Evolutionary conservation across 1,139 yeast genomes (phyloP).

Genomic region (Meyerozyma carpophila): DNA sequence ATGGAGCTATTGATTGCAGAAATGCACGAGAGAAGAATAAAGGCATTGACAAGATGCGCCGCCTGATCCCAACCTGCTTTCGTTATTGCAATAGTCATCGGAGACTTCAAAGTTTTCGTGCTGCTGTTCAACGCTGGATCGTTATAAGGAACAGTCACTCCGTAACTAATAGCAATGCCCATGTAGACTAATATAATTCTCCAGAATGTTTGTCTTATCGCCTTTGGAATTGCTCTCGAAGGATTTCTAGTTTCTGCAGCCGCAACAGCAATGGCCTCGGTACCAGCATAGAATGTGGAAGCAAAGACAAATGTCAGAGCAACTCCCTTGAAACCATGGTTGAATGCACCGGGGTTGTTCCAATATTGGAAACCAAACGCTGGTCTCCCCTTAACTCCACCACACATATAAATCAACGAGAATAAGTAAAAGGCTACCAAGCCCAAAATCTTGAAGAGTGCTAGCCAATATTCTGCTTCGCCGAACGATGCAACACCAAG

Average conservation of each 20-base stretch:
- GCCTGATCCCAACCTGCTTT: conserved; percentile 49
- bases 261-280: conserved; percentile 52
- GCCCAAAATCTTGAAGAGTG: conserved; percentile 50
- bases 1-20: conserved; percentile 52
- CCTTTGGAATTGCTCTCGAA: conserved; percentile 49
- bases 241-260: conserved; percentile 57
- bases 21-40: conserved; percentile 46
- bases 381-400: conserved; percentile 53
- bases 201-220: conserved; percentile 53
- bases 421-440: conserved; percentile 55
- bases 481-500: conserved; percentile 61
- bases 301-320: conserved; percentile 61
- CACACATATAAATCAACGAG: conserved; percentile 56
- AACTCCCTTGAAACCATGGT: conserved; percentile 15
- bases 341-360: conserved; percentile 36
- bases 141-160: conserved; percentile 51
- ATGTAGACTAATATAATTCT: conserved; percentile 50
- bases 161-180: conserved; percentile 50
- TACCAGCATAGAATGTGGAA: conserved; percentile 54
- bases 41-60: conserved; percentile 46
- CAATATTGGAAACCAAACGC: conserved; percentile 51
- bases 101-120: conserved; percentile 30
- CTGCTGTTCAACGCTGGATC: conserved; percentile 27
- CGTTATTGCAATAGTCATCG: conserved; percentile 38
- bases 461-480: conserved; percentile 63